These are phyloP conservation scores for Colletotrichum agaves DNA, from an alignment of 2,329 filamentous ascomycete genomes.

Conservation along the genomic window DNA sequence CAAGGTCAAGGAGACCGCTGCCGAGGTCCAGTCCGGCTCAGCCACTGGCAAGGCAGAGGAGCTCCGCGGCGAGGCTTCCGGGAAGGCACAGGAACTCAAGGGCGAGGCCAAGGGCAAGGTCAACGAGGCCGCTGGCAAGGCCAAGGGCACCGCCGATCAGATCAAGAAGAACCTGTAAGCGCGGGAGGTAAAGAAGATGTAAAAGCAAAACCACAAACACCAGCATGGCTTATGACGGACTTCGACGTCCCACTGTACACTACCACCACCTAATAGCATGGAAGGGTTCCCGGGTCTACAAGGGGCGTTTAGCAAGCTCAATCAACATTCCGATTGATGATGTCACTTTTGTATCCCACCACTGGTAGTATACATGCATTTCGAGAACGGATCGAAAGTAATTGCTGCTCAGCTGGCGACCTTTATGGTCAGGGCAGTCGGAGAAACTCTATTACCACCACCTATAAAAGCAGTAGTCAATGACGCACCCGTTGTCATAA, in stretches of 20 bases:
- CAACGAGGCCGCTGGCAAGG: constrained; percentile 51
- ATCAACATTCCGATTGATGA: constrained; percentile 10
- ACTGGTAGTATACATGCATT: too few species aligned
- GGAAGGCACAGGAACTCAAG: constrained; percentile 52
- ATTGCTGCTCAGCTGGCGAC: too few species aligned
- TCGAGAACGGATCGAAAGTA: too few species aligned
- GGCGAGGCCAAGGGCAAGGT: constrained; percentile 49
- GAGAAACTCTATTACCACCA: too few species aligned
- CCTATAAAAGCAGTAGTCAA: too few species aligned
- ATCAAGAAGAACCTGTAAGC: constrained; percentile 46
- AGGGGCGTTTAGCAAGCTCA: constrained; percentile 24
- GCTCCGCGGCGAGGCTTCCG: constrained; percentile 51
- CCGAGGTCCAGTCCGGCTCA: constrained; percentile 50
- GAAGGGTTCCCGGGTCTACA: constrained; percentile 21
- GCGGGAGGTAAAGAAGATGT: not conserved
- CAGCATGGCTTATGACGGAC: constrained; percentile 15
- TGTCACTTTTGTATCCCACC: not conserved
- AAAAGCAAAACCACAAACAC: not conserved
- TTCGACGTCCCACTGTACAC: constrained; percentile 16
- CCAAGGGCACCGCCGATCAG: constrained; percentile 56
- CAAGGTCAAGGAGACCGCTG: constrained; percentile 61
- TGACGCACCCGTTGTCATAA: too few species aligned
- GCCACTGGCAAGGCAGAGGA: constrained; percentile 51
- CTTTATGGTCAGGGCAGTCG: too few species aligned
- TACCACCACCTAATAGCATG: constrained; percentile 32